Base-by-base conservation (phyloP, 2,329 filamentous ascomycete species). In the Ophiostoma sp. region DNA sequence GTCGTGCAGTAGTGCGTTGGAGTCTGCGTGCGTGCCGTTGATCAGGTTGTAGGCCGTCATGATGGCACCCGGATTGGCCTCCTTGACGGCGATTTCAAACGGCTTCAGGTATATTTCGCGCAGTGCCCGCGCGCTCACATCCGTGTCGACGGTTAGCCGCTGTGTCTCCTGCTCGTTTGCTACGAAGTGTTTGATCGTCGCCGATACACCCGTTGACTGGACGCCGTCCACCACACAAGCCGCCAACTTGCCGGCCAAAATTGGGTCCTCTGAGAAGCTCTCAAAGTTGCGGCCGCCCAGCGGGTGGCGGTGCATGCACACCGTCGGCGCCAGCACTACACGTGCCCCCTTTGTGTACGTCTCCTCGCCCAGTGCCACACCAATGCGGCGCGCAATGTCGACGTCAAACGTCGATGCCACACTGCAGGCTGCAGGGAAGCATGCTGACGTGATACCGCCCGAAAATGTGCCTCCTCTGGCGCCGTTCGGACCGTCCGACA, bases 321-420 rank as follows among this genome's bases (percentile, higher is more conserved):
- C 40, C 4, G 62, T 64, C n/a, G 58, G 58, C 5, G 58, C 58
- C 58, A 62, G 38, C 58, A 62, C 38, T 5, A 67, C 66, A 16
- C 52, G 58, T 38, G 66, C 66, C 5, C 66, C 66, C 55, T 67
- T 67, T 27, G 66, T 67, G 41, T 67, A 62, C n/a, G 66, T 45
- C 66, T 67, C 66, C 55, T 67, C 66, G 12, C 52, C 66, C 66
- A 67, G 18, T 6, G 66, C 66, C 27, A 58, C 27, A 8, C 55
- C 66, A 27, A 67, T 67, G 3, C 42, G 55, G 27, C 40, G 44
- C 38, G 66, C 66, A 5, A 67, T 27, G 55, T 58, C 27, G 1
- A 36, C 58, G 55, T 67, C 66, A 27, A 52, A 67, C 14, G 66
- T 67, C 7, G 66, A 58, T 18, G 66, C 66, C 9, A 67, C 58